Evolutionary conservation across 2,329 filamentous ascomycete genomes (phyloP).

Genomic region (Lachnum nothofagi): DNA sequence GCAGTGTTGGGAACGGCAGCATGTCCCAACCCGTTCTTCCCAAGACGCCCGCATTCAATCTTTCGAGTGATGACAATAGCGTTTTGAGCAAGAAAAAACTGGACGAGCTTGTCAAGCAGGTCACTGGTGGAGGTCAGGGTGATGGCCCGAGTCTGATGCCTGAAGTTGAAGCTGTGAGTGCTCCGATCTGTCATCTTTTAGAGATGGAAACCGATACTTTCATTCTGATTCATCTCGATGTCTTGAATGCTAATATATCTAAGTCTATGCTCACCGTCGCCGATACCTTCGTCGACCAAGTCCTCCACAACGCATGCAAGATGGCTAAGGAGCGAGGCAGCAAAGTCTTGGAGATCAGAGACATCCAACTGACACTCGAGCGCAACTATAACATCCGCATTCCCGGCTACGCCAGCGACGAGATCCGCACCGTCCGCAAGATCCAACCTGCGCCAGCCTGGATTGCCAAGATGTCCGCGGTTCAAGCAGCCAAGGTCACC

Average conservation of each 20-base stretch:
- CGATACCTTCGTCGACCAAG: conserved; percentile 90
- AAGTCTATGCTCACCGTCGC: conserved; percentile 83
- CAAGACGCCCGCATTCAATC: conserved; percentile 75
- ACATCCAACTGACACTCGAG: conserved; percentile 77
- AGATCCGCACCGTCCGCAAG: conserved; percentile 89
- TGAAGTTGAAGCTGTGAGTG: conserved; percentile 86
- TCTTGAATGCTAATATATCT: conserved; percentile 8
- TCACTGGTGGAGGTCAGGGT: conserved; percentile 72
- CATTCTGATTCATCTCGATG: conserved; percentile 8
- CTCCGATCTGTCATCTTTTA: background rate
- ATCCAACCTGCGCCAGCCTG: conserved; percentile 81
- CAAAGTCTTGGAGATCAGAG: conserved; percentile 82
- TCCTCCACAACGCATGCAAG: conserved; percentile 80
- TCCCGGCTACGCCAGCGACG: conserved; percentile 89
- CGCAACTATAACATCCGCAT: conserved; percentile 87
- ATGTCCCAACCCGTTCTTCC: conserved; percentile 82
- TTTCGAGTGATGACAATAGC: conserved; percentile 87
- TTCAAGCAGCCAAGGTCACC: conserved; percentile 85
- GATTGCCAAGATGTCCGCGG: conserved; percentile 95
- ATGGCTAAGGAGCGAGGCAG: conserved; percentile 90
- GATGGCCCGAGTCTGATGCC: conserved; percentile 71
- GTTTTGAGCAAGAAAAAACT: conserved; percentile 97
- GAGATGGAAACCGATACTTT: background rate
- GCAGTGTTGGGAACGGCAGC: conserved; percentile 70
- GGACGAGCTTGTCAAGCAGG: conserved; percentile 88